Base-by-base conservation (phyloP, 2,329 filamentous ascomycete species). In the Diaporthe sp. region DNA sequence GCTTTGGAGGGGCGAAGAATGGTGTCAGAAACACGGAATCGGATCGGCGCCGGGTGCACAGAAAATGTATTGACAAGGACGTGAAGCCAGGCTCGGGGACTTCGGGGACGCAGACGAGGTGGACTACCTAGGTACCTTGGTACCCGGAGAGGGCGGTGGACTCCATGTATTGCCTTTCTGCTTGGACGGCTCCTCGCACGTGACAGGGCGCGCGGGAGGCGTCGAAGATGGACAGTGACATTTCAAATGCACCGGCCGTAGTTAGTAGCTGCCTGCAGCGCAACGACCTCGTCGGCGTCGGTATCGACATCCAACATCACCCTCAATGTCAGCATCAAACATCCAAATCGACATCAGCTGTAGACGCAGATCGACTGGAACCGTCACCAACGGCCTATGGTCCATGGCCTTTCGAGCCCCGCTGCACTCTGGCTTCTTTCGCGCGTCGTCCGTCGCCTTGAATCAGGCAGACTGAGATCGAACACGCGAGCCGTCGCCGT, bases 191-290 rank as follows among this genome's bases (percentile, higher is more conserved):
- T 25, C 20, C 12, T 28, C 13, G 47, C 65, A 68, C 65, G 65
- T 68, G 65, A 68, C 34, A 39, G 65, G 47, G 65, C 47, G 51
- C 51, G 39, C 34, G 57, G 57, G 17, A 61, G 57, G 31, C 34
- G 57, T 39, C 20, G 39, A 44, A 12, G 57, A 31, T n/a, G 39
- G 60, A 49, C 60, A 65, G 61, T 65, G 42, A 22, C 25, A 49
- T 49, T 49, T 65, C 61, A 49, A 65, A 34, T 31, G 61, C 42
- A n/a, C 9, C 17, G 17, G 25, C 39, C 5, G 8, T 44, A 9
- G 31, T 10, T 7, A 25, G n/a, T 37, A 37, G 4, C 44, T 67
- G 63, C 63, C 28, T 61, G 58, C 37, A 28, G 13, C 34, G 22
- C 37, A 61, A 42, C 9, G 28, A 37, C 44, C 25, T 49, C 17